phyloP scores from a whole-genome alignment of 2,329 filamentous ascomycete genomes.

The Hypoxylon sp. region DNA sequence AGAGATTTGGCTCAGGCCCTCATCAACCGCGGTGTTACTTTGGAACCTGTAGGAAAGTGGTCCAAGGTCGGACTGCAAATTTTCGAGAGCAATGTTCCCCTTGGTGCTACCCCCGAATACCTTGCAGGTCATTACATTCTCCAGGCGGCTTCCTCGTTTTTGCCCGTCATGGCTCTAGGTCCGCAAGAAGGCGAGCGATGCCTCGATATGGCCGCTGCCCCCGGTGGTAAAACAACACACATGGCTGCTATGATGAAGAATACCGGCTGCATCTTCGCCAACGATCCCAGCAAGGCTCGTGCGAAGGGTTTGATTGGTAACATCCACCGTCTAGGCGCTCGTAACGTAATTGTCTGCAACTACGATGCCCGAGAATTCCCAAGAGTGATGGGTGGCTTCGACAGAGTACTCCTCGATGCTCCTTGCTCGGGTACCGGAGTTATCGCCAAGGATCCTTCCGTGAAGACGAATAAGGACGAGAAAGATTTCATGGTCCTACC shows the following conservation, averaged over 20 bases:
- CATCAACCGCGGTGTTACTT: slow-evolving; percentile 75
- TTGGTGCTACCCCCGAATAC: slow-evolving; percentile 97
- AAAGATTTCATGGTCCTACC: slow-evolving; percentile 93
- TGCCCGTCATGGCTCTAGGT: slow-evolving; percentile 96
- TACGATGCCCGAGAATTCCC: slow-evolving; percentile 96
- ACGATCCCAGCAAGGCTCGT: slow-evolving; percentile 94
- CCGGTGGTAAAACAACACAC: slow-evolving; percentile 96
- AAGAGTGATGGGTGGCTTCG: slow-evolving; percentile 93
- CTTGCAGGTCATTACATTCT: slow-evolving; percentile 97
- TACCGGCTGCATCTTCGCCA: slow-evolving; percentile 93
- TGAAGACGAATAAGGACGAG: slow-evolving; percentile 98
- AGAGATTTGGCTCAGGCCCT: slow-evolving; percentile 86
- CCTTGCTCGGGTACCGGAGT: slow-evolving; percentile 97
- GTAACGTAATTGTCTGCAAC: slow-evolving; percentile 95
- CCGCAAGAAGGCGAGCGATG: slow-evolving; percentile 93
- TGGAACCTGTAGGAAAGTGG: slow-evolving; percentile 98
- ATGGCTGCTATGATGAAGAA: slow-evolving; percentile 98
- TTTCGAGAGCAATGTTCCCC: slow-evolving; percentile 78
- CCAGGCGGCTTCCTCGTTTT: slow-evolving; percentile 94
- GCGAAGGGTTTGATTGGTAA: slow-evolving; percentile 98
- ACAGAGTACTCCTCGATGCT: slow-evolving; percentile 92
- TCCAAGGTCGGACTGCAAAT: slow-evolving; percentile 97
- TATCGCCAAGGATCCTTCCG: slow-evolving; percentile 94
- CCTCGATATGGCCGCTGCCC: slow-evolving; percentile 93
- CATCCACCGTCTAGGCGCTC: slow-evolving; percentile 91